Evolutionary conservation across 1,139 yeast species (phyloP).

Genomic region (Saccharomyces hybrid): DNA sequence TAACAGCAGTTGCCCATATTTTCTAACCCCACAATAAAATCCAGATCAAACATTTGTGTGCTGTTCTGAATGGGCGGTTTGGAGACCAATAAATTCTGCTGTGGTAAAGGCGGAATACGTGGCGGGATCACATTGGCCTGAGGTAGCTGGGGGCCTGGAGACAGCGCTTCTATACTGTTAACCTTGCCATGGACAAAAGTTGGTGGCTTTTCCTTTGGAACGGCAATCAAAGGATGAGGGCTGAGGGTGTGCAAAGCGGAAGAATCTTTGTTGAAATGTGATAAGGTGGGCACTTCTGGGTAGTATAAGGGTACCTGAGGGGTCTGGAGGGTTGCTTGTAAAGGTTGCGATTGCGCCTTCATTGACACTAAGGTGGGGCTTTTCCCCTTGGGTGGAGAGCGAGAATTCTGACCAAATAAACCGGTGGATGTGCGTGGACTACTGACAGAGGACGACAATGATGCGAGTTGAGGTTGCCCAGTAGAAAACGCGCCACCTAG

Average conservation of each 20-base stretch:
- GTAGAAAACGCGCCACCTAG: not conserved
- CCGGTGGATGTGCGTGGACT: not conserved
- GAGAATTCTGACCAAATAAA: not conserved
- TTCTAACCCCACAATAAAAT: slow-evolving; percentile 49
- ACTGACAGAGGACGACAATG: not conserved
- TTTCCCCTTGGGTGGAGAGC: not conserved
- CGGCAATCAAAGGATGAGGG: not conserved
- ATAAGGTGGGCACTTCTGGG: not conserved
- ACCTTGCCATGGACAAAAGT: not conserved
- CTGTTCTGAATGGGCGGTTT: not conserved
- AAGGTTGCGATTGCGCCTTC: not conserved
- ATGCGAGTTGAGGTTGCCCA: not conserved
- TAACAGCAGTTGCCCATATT: slow-evolving; percentile 89
- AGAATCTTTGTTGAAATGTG: not conserved
- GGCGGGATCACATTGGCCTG: not conserved
- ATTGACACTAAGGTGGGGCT: not conserved
- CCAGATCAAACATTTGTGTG: slow-evolving; percentile 11
- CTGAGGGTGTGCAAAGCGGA: not conserved
- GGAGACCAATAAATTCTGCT: not conserved
- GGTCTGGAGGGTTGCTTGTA: not conserved
- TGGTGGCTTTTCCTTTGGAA: not conserved
- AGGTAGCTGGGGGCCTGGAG: not conserved
- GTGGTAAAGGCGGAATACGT: not conserved
- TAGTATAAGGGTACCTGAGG: not conserved
- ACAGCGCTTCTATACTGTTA: not conserved